Conservation (phyloP, 129 eudicot species). For the Daucus carota region DNA sequence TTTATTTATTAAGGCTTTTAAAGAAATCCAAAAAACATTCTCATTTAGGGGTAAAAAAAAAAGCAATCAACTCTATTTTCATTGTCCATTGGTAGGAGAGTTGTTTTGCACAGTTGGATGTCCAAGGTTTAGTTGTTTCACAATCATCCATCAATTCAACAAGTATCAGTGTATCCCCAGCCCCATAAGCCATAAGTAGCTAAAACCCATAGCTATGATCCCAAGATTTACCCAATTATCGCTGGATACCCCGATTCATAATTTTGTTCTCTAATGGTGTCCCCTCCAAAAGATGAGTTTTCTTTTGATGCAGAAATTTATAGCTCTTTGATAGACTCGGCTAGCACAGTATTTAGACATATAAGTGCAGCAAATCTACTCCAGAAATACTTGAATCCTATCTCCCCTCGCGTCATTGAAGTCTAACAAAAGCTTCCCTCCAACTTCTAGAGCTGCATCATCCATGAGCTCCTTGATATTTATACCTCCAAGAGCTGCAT, state of each 20-base stretch:
- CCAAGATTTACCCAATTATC: neutral
- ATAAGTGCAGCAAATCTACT: constrained; percentile 29
- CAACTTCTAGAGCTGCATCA: constrained; percentile 55
- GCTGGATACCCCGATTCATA: neutral
- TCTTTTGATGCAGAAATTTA: neutral
- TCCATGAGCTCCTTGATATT: constrained; percentile 69
- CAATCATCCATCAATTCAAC: too few relatives aligned
- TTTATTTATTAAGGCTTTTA: too few relatives aligned
- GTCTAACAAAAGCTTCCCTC: constrained; percentile 80
- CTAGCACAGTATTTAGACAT: neutral
- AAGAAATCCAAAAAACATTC: too few relatives aligned
- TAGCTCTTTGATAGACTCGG: neutral
- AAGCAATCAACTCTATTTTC: too few relatives aligned
- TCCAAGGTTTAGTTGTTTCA: too few relatives aligned
- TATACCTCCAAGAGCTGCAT: constrained; percentile 76
- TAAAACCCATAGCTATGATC: too few relatives aligned
- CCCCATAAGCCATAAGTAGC: too few relatives aligned
- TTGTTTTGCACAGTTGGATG: too few relatives aligned
- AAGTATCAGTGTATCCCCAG: too few relatives aligned
- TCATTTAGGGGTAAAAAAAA: too few relatives aligned
- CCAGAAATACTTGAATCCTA: constrained; percentile 77
- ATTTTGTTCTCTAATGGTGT: neutral
- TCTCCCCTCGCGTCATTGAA: constrained; percentile 72
- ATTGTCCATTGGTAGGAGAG: too few relatives aligned
- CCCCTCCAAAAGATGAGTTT: neutral